phyloP scores from a whole-genome alignment of 169 alveolate genomes.

The Plasmodium reichenowi region DNA sequence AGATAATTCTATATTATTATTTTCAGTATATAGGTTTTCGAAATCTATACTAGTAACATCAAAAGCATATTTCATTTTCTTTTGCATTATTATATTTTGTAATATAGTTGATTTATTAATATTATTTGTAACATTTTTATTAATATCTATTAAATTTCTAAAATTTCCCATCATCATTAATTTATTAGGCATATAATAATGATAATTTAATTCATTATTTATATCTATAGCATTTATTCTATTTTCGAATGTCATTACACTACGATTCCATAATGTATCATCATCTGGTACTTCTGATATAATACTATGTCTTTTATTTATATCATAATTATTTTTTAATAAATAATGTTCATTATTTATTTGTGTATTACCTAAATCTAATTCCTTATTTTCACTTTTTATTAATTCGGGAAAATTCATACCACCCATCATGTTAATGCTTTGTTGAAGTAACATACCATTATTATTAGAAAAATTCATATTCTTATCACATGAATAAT shows the following conservation, averaged over 20 bases:
- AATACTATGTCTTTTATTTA: background rate
- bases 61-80: constrained; percentile 34
- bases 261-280: constrained; percentile 72
- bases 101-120: constrained; percentile 10
- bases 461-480: constrained; percentile 13
- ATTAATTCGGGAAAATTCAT: constrained; percentile 46
- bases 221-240: constrained; percentile 64
- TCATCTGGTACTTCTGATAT: constrained; percentile 71
- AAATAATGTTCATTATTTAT: constrained; percentile 13
- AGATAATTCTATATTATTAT: constrained; percentile 64
- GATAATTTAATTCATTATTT: constrained; percentile 53
- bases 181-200: constrained; percentile 73
- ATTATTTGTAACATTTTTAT: background rate
- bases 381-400: constrained; percentile 66
- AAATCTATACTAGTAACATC: constrained; percentile 54
- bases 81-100: background rate
- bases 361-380: constrained; percentile 28
- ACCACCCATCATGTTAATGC: background rate
- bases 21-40: constrained; percentile 59
- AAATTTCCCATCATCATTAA: constrained; percentile 55
- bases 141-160: constrained; percentile 41
- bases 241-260: constrained; percentile 55
- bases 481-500: constrained; percentile 41
- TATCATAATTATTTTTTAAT: constrained; percentile 14
- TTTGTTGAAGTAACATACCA: background rate